phyloP scores from a whole-genome alignment of 2,329 filamentous ascomycete species.

The Dactylonectria macrodidyma region DNA sequence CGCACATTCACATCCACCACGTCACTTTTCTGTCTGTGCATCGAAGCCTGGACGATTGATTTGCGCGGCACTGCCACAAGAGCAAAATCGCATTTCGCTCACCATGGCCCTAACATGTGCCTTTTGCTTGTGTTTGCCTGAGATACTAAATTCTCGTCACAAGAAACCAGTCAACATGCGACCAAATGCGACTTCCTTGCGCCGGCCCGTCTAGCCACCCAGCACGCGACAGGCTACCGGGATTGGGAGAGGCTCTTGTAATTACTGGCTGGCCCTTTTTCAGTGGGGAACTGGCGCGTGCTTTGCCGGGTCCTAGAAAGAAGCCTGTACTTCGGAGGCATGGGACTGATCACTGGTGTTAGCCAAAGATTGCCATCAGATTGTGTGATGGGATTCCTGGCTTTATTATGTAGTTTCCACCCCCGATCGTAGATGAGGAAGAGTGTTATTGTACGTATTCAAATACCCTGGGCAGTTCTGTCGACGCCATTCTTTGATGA shows the following conservation, averaged over 20 bases:
- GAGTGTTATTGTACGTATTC: too few relatives aligned
- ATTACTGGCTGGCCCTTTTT: background rate
- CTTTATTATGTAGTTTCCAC: too few relatives aligned
- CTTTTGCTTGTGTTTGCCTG: background rate
- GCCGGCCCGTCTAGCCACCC: background rate
- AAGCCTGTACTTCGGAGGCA: background rate
- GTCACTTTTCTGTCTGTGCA: conserved; percentile 20
- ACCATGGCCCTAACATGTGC: background rate
- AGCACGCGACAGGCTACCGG: conserved; percentile 24
- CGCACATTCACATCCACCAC: conserved; percentile 23
- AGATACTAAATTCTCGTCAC: background rate
- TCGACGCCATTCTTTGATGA: too few relatives aligned
- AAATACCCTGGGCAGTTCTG: background rate
- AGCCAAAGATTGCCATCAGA: background rate
- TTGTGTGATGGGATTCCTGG: background rate
- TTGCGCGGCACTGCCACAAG: background rate
- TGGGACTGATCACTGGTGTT: background rate
- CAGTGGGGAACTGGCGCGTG: background rate
- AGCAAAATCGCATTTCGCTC: background rate
- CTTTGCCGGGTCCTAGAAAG: background rate
- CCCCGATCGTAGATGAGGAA: too few relatives aligned
- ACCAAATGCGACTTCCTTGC: background rate
- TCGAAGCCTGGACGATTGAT: conserved; percentile 3
- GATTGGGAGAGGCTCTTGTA: conserved; percentile 12
- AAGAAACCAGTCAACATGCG: background rate